Base-by-base conservation (phyloP, 257 asterid genomes). In the Plantago ovata region DNA sequence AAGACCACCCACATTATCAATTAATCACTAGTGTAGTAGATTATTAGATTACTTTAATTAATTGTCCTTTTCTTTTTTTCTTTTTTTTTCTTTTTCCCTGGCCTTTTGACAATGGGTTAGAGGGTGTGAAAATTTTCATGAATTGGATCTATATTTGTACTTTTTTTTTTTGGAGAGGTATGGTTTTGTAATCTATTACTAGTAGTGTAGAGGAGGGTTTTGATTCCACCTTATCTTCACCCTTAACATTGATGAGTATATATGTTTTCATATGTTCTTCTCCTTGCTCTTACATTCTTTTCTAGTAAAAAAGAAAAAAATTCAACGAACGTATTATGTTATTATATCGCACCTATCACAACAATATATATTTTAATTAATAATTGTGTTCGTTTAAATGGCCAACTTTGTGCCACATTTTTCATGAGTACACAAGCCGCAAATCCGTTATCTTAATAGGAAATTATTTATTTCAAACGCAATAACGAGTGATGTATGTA, bases 1-100 rank as follows among this genome's bases (percentile, higher is more conserved):
- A 56, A 75, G 19, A 49, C 79, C 57, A 44, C 63, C 77, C 50
- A 64, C 68, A 66, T 56, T 72, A 69, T 64, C 70, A 72, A 73
- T 72, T 79, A 65, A 63, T 57, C 49, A 53, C 67, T 66, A 67
- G 66, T 57, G 32, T 58, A 63, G 57, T n/a, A n/a, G n/a, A n/a
- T n/a, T n/a, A 44, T 9, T 38, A 12, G n/a, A 21, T 64, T 58
- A 14, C 52, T 58, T 61, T 43, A 22, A 22, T 58, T 52, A 54
- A 56, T 53, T 69, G 60, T 61, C 56, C 55, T 49, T 40, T 63
- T 53, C 53, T 16, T n/a, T 45, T 45, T n/a, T 15, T 45, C 13
- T 3, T 14, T 10, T 13, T 45, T 15, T 45, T 45, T n/a, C 22
- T 45, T 45, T 15, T 56, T 19, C 53, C 60, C 57, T 13, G 10